Conservation (phyloP, 1,139 yeast species). For the Candida sanyaensis region DNA sequence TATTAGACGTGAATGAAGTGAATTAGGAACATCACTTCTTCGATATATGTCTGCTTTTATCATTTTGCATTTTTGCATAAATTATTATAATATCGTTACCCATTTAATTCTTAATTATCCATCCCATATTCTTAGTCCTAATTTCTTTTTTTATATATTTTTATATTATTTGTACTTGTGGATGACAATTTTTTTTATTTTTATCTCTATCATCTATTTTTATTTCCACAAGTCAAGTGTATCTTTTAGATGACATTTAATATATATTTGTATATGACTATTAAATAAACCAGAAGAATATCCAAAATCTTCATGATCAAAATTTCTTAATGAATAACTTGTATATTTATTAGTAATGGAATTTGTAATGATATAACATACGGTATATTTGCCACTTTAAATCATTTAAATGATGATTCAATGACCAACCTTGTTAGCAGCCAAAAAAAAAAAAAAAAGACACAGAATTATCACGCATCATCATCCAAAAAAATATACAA, state of each 20-base stretch:
- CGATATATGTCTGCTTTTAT: too few relatives aligned
- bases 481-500: too few relatives aligned
- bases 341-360: too few relatives aligned
- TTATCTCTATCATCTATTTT: neutral
- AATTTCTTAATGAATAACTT: too few relatives aligned
- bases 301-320: too few relatives aligned
- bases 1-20: too few relatives aligned
- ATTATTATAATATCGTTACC: neutral
- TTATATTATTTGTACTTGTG: neutral
- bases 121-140: neutral
- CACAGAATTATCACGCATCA: neutral
- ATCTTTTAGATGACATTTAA: neutral
- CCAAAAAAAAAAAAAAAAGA: too few relatives aligned
- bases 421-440: too few relatives aligned
- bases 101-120: constrained; percentile 1
- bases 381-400: neutral
- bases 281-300: neutral
- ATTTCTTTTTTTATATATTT: neutral
- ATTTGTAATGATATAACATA: too few relatives aligned
- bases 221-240: neutral
- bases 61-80: neutral
- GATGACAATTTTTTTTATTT: neutral
- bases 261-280: neutral
- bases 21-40: too few relatives aligned
- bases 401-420: too few relatives aligned